A percentile compares a stretch with the other conserved stretches of the same genome.
phyloP scores from a whole-genome alignment of 371 early-diverging fungal species.

The Mycotypha africana region DNA sequence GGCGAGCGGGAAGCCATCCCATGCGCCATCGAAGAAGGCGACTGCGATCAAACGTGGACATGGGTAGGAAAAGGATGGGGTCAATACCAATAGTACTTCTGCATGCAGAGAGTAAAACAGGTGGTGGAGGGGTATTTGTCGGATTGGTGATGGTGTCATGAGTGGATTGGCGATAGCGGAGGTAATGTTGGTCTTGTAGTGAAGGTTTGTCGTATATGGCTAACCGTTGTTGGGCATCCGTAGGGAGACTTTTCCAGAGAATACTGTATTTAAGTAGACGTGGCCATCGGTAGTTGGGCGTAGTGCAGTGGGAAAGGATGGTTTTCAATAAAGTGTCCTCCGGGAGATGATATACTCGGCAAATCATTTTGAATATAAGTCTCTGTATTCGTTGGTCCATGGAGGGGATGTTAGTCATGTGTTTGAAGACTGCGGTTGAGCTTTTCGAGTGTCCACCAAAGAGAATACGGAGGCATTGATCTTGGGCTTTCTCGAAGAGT shows the following conservation, averaged over 20 bases:
- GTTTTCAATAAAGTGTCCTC: neutral
- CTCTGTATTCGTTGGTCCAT: neutral
- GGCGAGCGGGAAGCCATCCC: constrained; percentile 7
- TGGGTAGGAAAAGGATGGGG: neutral
- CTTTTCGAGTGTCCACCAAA: no score
- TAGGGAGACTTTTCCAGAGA: neutral
- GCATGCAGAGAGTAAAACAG: neutral
- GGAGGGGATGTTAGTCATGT: neutral
- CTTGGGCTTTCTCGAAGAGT: no score
- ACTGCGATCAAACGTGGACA: neutral
- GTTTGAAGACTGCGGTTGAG: no score
- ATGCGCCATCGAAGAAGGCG: constrained; percentile 9
- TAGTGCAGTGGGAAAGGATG: neutral
- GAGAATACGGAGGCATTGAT: no score
- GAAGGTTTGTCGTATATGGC: no score
- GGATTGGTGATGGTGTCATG: neutral
- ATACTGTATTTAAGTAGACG: neutral
- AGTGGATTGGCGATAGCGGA: neutral
- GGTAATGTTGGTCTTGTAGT: neutral
- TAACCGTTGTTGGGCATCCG: no score
- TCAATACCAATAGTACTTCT: neutral
- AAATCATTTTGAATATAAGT: neutral
- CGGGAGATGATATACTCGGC: neutral
- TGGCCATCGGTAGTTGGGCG: neutral
- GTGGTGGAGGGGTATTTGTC: neutral